Conservation (phyloP, 164 flowering plant genomes). For the Kalanchoe fedtschenkoi region DNA sequence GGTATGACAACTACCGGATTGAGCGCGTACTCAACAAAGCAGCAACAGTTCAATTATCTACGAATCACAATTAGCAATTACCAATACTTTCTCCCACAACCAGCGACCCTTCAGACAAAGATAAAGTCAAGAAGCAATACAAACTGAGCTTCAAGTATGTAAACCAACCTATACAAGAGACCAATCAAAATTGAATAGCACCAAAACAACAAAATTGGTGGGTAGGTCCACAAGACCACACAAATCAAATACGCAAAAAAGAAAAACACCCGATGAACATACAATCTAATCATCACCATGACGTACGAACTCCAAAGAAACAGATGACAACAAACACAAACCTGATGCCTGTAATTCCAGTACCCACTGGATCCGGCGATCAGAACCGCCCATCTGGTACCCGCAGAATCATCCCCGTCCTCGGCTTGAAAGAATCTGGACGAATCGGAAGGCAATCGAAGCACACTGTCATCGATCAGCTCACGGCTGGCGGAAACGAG, state of each 20-base stretch:
- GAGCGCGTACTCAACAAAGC: too few species aligned
- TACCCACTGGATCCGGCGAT: slow-evolving; percentile 69
- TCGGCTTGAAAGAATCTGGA: slow-evolving; percentile 21
- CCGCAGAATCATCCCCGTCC: slow-evolving; percentile 22
- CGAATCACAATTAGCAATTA: too few species aligned
- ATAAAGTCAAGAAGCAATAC: neutral
- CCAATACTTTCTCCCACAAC: neutral
- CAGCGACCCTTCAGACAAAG: neutral
- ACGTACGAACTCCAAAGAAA: neutral
- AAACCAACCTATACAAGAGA: neutral
- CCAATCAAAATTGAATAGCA: neutral
- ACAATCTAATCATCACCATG: neutral
- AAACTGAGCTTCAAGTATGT: neutral
- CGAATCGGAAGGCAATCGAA: slow-evolving; percentile 39
- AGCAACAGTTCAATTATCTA: too few species aligned
- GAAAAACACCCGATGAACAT: neutral
- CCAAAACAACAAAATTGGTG: neutral
- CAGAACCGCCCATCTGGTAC: slow-evolving; percentile 72
- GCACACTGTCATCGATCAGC: slow-evolving; percentile 14
- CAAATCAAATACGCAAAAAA: neutral
- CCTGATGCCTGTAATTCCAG: slow-evolving; percentile 80
- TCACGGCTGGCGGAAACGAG: slow-evolving; percentile 18
- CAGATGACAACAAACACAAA: slow-evolving; percentile 8
- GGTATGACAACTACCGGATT: too few species aligned
- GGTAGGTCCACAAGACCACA: neutral